phyloP scores from a whole-genome alignment of 2,329 filamentous ascomycete species.

The Endoconidiophora polonica region DNA sequence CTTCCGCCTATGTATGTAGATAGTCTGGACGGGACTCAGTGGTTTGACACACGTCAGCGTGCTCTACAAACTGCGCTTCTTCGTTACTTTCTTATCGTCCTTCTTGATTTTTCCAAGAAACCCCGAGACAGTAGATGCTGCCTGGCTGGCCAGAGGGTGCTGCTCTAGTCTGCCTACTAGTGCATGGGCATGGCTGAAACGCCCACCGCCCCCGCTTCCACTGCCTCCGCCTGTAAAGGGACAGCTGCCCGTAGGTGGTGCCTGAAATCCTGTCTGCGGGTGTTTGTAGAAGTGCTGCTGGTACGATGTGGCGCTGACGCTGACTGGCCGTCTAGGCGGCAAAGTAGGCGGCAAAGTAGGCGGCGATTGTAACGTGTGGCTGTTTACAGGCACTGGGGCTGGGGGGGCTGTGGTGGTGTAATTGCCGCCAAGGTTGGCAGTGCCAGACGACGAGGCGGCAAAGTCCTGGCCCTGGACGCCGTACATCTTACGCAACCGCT shows the following conservation, averaged over 20 bases:
- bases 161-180: slow-evolving; percentile 3
- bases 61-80: slow-evolving; percentile 33
- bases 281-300: slow-evolving; percentile 16
- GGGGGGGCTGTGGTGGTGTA: too few relatives aligned
- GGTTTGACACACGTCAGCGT: too few relatives aligned
- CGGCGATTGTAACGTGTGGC: slow-evolving; percentile 18
- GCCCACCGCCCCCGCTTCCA: not conserved
- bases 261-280: slow-evolving; percentile 13
- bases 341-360: slow-evolving; percentile 12
- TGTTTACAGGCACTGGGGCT: slow-evolving; percentile 9
- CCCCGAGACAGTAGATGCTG: slow-evolving; percentile 29
- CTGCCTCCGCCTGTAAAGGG: slow-evolving; percentile 12
- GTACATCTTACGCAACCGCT: slow-evolving; percentile 54
- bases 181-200: not conserved
- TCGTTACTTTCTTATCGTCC: slow-evolving; percentile 27
- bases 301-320: slow-evolving; percentile 19
- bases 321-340: slow-evolving; percentile 29
- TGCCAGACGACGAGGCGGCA: slow-evolving; percentile 15
- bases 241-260: slow-evolving; percentile 14
- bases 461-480: slow-evolving; percentile 34
- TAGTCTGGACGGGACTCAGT: too few relatives aligned
- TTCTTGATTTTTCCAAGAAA: slow-evolving; percentile 25
- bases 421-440: too few relatives aligned
- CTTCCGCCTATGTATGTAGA: too few relatives aligned
- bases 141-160: slow-evolving; percentile 13